These are phyloP conservation scores for Alternaria consortialis DNA, from an alignment of 2,329 filamentous ascomycete species.

Conservation along the genomic window DNA sequence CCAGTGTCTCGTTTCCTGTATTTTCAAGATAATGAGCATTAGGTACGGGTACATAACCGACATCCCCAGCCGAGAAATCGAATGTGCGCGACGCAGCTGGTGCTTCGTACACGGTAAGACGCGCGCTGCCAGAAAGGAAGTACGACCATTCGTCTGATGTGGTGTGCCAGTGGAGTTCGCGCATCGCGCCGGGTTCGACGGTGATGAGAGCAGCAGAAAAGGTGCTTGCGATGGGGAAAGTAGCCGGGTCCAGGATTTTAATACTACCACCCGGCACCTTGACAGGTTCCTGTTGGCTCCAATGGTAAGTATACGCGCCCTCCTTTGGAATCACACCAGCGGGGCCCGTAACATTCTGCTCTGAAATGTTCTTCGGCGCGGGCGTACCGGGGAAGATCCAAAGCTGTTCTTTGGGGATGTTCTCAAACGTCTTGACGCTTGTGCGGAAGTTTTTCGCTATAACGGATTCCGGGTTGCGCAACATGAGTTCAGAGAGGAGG, in stretches of 20 bases:
- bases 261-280: slow-evolving; percentile 65
- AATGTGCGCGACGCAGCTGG: slow-evolving; percentile 63
- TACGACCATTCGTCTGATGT: slow-evolving; percentile 69
- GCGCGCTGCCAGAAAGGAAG: slow-evolving; percentile 65
- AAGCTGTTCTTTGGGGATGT: slow-evolving; percentile 51
- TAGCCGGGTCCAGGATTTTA: slow-evolving; percentile 66
- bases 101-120: slow-evolving; percentile 65
- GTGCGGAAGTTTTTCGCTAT: slow-evolving; percentile 56
- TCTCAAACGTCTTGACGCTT: slow-evolving; percentile 48
- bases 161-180: slow-evolving; percentile 72
- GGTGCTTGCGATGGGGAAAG: slow-evolving; percentile 64
- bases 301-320: slow-evolving; percentile 54
- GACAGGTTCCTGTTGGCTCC: slow-evolving; percentile 58
- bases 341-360: slow-evolving; percentile 57
- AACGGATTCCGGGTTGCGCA: slow-evolving; percentile 54
- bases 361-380: slow-evolving; percentile 47
- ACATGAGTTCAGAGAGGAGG: slow-evolving; percentile 64
- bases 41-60: slow-evolving; percentile 66
- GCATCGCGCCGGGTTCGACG: slow-evolving; percentile 69
- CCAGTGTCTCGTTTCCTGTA: slow-evolving; percentile 64
- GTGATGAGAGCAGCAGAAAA: slow-evolving; percentile 67
- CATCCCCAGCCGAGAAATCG: slow-evolving; percentile 67
- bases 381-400: slow-evolving; percentile 56
- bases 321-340: slow-evolving; percentile 43
- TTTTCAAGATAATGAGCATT: slow-evolving; percentile 70